Base-by-base conservation (phyloP, 495 filamentous ascomycete genomes). In the Hypoxylon fuscum region DNA sequence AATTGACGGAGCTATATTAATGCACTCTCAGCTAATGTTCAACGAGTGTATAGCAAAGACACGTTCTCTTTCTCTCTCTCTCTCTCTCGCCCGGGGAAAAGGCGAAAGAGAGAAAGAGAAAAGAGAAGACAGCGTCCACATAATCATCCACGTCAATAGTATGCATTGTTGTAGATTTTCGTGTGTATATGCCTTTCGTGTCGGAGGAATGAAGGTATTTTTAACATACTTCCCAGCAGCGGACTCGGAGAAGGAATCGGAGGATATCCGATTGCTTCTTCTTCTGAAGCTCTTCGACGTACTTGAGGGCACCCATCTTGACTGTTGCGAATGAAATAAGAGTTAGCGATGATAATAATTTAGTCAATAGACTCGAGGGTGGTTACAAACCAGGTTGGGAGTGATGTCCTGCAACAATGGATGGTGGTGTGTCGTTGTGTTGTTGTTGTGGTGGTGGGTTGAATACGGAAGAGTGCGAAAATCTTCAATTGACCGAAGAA, bases 181-280 rank as follows among this genome's bases (percentile, higher is more conserved):
- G 58, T 68, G 59, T 74, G 66, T 69, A 50, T 66, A 51, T 59
- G 45, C 51, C 54, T 64, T 69, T 68, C 59, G 62, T 69, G 66
- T 62, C 62, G 70, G 35, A 17, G n/a, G 27, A 37, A 25, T 20
- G 47, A 52, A 46, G 44, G 41, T 55, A 66, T 69, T 74, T 76
- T 81, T 76, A 85, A 87, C 95, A 90, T 88, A 98, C 95, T 91
- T 98, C 95, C 95, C 95, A 98, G 91, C 96, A 98, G 83, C 95
- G 93, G 76, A 98, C 96, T 77, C 95, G 93, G 77, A 96, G 91
- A 81, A 98, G 87, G 87, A 98, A 98, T 84, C 93, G 94, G 81
- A 97, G 88, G 68, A 98, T 90, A 81, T 98, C 95, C 75, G 91
- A 96, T 86, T 98, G 95, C 91, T 98, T 98, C 90, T 96, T 96